Conservation (phyloP, 768 basidiomycete genomes). For the Gautieria morchelliformis region DNA sequence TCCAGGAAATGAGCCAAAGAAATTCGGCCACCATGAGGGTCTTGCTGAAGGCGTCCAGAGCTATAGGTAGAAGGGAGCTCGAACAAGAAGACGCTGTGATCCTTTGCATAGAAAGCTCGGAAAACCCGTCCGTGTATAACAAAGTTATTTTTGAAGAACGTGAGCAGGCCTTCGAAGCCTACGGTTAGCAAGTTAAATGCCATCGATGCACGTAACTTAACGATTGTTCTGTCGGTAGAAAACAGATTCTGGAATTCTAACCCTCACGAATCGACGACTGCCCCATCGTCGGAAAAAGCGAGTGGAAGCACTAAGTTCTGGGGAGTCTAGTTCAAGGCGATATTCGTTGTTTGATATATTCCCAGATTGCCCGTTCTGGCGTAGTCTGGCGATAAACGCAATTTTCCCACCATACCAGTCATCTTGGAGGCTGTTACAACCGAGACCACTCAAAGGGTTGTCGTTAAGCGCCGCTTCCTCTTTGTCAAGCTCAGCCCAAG, state of each 20-base stretch:
- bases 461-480: conserved; percentile 35
- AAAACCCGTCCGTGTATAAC: conserved; percentile 46
- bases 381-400: conserved; percentile 37
- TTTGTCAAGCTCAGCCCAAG: conserved; percentile 53
- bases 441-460: conserved; percentile 31
- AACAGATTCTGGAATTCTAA: conserved; percentile 31
- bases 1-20: conserved; percentile 40
- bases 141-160: conserved; percentile 40
- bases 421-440: conserved; percentile 22
- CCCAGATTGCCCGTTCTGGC: conserved; percentile 8
- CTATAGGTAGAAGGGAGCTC: conserved; percentile 37
- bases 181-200: background rate
- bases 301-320: conserved; percentile 43
- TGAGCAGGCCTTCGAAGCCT: conserved; percentile 17
- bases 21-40: conserved; percentile 10
- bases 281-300: conserved; percentile 54
- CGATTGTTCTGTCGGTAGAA: conserved; percentile 22
- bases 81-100: conserved; percentile 44
- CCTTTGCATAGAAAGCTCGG: conserved; percentile 53
- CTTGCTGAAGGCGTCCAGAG: background rate
- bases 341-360: conserved; percentile 17
- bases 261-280: conserved; percentile 44
- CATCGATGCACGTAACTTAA: background rate
- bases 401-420: conserved; percentile 57
- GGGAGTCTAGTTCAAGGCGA: conserved; percentile 36